These are phyloP conservation scores for Ganoderma meredithae DNA, from an alignment of 1,284 basidiomycete species.

Conservation along the genomic window DNA sequence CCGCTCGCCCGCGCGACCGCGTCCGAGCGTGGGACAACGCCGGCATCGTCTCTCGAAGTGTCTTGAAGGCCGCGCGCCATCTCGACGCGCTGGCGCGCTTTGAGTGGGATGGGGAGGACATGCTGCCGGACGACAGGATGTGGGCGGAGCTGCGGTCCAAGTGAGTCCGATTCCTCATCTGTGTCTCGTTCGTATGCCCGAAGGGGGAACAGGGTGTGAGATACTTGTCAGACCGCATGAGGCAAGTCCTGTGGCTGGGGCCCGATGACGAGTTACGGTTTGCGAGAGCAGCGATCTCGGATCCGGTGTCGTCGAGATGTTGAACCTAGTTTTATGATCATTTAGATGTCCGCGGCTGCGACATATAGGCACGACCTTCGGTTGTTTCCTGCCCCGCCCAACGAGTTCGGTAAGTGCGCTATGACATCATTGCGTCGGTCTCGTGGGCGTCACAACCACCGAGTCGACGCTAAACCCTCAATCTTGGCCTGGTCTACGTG, in stretches of 20 bases:
- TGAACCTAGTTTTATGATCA: conserved; percentile 1
- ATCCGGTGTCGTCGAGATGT: not conserved
- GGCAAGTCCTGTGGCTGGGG: not conserved
- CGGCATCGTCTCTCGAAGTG: conserved; percentile 40
- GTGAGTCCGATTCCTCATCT: conserved; percentile 46
- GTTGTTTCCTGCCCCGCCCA: conserved; percentile 59
- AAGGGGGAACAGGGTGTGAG: not conserved
- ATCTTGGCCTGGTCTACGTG: not conserved
- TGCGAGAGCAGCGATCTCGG: not conserved
- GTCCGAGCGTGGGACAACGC: conserved; percentile 37
- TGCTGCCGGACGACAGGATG: conserved; percentile 72
- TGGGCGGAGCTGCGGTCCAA: conserved; percentile 72
- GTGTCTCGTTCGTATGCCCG: not conserved
- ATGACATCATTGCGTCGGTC: conserved; percentile 24
- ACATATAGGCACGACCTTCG: conserved; percentile 65
- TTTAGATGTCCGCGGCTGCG: conserved; percentile 67
- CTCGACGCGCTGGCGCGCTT: conserved; percentile 71
- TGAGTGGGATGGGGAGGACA: conserved; percentile 72
- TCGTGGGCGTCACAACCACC: not conserved
- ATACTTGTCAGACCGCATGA: not conserved
- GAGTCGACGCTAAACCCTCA: not conserved
- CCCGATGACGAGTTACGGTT: not conserved
- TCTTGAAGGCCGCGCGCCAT: conserved; percentile 47
- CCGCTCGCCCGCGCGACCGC: conserved; percentile 20
- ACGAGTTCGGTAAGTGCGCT: conserved; percentile 62